A percentile compares a stretch with the other conserved stretches of the same genome.
These are phyloP conservation scores for Pyrus betulifolia DNA, from an alignment of 306 rosid species.

Conservation along the genomic window DNA sequence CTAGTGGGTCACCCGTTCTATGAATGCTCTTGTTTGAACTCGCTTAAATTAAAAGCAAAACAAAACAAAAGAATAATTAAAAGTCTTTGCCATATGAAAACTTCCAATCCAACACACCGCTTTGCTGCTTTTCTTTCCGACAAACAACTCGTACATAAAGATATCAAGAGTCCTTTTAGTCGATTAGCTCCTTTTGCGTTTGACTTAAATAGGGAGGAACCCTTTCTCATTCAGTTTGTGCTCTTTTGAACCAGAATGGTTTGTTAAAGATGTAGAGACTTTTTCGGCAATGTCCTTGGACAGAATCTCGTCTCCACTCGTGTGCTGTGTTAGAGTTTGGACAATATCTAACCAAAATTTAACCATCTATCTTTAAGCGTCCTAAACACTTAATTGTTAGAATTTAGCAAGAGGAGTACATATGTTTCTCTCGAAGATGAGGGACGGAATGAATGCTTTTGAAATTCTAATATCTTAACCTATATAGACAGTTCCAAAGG, in stretches of 20 bases:
- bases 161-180: too few relatives aligned
- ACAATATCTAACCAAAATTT: too few relatives aligned
- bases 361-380: neutral
- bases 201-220: neutral
- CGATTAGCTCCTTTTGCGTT: too few relatives aligned
- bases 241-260: neutral
- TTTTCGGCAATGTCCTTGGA: neutral
- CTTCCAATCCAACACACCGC: too few relatives aligned
- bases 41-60: too few relatives aligned
- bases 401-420: neutral
- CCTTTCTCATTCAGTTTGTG: neutral
- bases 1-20: too few relatives aligned
- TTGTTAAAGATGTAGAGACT: neutral
- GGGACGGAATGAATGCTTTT: neutral
- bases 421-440: too few relatives aligned
- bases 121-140: too few relatives aligned
- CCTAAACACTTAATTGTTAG: neutral
- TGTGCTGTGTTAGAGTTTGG: neutral
- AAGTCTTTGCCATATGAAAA: neutral
- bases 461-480: neutral
- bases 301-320: too few relatives aligned
- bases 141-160: too few relatives aligned
- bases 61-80: too few relatives aligned
- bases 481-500: neutral
- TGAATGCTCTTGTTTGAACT: too few relatives aligned